Conservation (phyloP, 371 early-diverging fungal species). For the Mortierella sp. region DNA sequence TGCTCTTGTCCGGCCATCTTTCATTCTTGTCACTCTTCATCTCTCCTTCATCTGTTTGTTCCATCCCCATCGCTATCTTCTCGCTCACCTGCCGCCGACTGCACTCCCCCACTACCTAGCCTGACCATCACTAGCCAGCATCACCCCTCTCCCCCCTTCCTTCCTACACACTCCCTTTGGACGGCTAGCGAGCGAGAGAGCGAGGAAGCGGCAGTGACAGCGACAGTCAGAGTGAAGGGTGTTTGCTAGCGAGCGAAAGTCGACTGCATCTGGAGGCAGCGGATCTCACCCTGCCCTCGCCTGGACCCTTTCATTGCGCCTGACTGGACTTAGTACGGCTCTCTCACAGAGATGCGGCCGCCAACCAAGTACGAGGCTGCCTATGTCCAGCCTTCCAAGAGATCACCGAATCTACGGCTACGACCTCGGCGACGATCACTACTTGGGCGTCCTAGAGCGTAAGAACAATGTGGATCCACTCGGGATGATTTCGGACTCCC, state of each 20-base stretch:
- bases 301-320: neutral
- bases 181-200: no score
- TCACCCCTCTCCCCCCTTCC: no score
- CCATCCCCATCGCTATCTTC: neutral
- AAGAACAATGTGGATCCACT: conserved; percentile 10
- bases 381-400: conserved; percentile 21
- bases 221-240: no score
- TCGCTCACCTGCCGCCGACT: no score
- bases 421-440: conserved; percentile 42
- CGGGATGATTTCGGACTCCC: no score
- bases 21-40: conserved; percentile 12
- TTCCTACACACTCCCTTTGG: no score
- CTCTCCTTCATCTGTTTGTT: conserved; percentile 4
- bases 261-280: no score
- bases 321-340: no score
- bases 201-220: no score
- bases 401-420: conserved; percentile 19
- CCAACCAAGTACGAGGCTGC: conserved; percentile 29
- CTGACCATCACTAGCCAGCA: no score
- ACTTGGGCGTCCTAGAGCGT: conserved; percentile 44
- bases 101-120: no score
- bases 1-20: neutral
- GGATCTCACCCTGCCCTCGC: neutral
- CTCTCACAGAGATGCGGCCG: conserved; percentile 29
- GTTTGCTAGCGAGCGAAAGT: no score